Evolutionary conservation across 441 rosid species (phyloP).

Genomic region (Gossypium schwendimanii): DNA sequence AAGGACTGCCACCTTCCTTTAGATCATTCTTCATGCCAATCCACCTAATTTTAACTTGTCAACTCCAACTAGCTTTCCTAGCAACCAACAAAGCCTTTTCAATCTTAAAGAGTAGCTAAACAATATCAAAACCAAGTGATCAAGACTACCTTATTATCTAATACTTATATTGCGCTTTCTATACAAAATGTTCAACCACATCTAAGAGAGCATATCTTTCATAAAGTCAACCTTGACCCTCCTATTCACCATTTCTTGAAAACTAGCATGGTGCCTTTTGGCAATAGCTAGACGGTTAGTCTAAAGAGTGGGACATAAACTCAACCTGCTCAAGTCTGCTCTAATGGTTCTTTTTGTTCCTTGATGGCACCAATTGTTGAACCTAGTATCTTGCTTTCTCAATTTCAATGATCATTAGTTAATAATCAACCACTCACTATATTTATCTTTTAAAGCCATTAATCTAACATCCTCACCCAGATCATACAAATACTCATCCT

Average conservation of each 20-base stretch:
- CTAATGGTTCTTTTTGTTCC: not conserved
- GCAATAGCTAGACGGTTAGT: not conserved
- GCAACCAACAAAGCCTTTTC: not conserved
- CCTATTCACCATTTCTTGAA: not conserved
- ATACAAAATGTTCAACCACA: not conserved
- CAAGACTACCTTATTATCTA: not conserved
- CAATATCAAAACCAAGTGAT: slow-evolving; percentile 1
- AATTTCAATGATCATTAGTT: not conserved
- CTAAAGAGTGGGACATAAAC: not conserved
- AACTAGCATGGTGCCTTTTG: not conserved
- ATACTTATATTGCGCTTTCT: not conserved
- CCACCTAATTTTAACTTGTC: not conserved
- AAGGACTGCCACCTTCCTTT: not conserved
- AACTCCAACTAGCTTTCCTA: not conserved
- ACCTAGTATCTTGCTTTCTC: not conserved
- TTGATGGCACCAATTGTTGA: not conserved
- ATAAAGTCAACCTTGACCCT: not conserved
- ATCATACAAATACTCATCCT: not conserved
- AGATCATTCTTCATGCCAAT: not conserved
- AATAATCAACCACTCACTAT: not conserved
- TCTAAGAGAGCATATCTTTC: not conserved
- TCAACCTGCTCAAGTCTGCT: not conserved
- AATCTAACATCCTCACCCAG: not conserved
- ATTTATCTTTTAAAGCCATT: not conserved
- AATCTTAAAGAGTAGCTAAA: not conserved